phyloP scores from a whole-genome alignment of 129 eudicot genomes.

The Flaveria bidentis region DNA sequence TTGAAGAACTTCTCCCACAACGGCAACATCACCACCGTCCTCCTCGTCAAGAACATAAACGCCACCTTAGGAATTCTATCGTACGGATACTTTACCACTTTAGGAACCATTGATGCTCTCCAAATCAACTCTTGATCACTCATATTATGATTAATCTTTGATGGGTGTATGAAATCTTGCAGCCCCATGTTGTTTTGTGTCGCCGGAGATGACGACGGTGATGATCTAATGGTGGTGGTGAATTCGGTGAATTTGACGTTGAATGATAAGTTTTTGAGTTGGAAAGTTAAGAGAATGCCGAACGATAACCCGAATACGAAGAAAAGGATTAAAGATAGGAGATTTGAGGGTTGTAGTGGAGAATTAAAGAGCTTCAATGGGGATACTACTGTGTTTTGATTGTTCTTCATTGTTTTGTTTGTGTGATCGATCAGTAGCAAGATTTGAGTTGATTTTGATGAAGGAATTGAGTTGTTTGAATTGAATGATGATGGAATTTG shows the following conservation, averaged over 20 bases:
- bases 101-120: conserved; percentile 65
- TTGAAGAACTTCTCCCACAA: conserved; percentile 59
- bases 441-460: neutral
- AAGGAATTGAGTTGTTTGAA: neutral
- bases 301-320: conserved; percentile 35
- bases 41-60: conserved; percentile 59
- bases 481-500: conserved; percentile 1
- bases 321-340: conserved; percentile 33
- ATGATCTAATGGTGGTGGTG: conserved; percentile 6
- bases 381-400: conserved; percentile 26
- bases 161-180: conserved; percentile 29
- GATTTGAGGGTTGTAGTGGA: conserved; percentile 34
- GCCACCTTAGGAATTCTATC: conserved; percentile 50
- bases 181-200: conserved; percentile 15
- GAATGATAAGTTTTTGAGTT: conserved; percentile 35
- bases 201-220: neutral
- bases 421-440: neutral
- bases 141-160: conserved; percentile 40
- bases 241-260: conserved; percentile 29
- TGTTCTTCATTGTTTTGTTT: conserved; percentile 30
- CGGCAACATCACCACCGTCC: conserved; percentile 49
- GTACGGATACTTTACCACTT: conserved; percentile 35
- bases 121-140: conserved; percentile 48
- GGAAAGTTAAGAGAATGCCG: conserved; percentile 34
- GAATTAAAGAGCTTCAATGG: conserved; percentile 31